Conservation (phyloP, 768 basidiomycete species). For the Pleurotus cornucopiae region DNA sequence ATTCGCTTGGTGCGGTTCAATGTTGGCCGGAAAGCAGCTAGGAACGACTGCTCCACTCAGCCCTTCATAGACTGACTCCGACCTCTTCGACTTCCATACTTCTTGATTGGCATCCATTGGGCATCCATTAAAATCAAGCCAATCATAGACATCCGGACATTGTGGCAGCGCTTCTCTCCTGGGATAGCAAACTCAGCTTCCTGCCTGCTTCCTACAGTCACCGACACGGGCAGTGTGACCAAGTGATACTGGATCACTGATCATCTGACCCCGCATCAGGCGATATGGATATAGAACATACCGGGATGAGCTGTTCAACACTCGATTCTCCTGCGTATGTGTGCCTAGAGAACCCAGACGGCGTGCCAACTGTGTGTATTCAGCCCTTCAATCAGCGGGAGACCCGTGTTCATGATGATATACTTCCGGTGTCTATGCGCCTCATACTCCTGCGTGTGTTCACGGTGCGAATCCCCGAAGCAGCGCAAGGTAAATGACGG, state of each 20-base stretch:
- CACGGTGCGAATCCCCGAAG: slow-evolving; percentile 4
- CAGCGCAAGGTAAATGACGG: too few species aligned
- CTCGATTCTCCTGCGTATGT: background rate
- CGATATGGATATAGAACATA: slow-evolving; percentile 1
- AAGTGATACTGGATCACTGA: background rate
- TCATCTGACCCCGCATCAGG: slow-evolving; percentile 3
- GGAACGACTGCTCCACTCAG: background rate
- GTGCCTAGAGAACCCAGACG: background rate
- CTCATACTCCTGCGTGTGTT: background rate
- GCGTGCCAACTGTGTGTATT: too few species aligned
- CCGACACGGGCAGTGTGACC: slow-evolving; percentile 1
- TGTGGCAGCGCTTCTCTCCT: background rate
- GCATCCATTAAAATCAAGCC: background rate
- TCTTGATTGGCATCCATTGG: background rate
- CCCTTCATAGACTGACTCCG: background rate
- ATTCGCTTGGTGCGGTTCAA: background rate
- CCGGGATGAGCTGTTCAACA: background rate
- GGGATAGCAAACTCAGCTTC: background rate
- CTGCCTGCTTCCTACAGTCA: slow-evolving; percentile 5
- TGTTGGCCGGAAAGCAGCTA: background rate
- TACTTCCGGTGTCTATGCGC: background rate
- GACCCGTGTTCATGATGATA: too few species aligned
- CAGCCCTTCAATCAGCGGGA: too few species aligned
- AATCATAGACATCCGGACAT: background rate
- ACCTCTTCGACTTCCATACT: background rate